Percentiles rank a stretch among this genome's conserved stretches.
Evolutionary conservation across 441 rosid species (phyloP).

Genomic region (Iberis amara): DNA sequence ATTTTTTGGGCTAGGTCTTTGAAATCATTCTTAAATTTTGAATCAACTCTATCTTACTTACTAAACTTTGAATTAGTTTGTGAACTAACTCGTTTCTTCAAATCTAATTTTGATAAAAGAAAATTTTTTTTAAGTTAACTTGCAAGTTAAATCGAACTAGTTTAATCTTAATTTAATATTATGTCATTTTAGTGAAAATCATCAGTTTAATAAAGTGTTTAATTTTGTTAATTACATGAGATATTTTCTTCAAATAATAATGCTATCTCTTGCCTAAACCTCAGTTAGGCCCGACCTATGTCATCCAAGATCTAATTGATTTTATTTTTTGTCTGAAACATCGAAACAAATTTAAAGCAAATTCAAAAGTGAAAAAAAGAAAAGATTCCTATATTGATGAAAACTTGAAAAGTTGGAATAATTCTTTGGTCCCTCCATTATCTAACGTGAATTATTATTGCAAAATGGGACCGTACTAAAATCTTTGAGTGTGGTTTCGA

Average conservation of each 20-base stretch:
- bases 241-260: constrained; percentile 15
- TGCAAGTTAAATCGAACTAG: too few species aligned
- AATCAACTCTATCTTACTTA: too few species aligned
- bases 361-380: constrained; percentile 18
- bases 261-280: constrained; percentile 14
- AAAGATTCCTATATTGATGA: constrained; percentile 30
- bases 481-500: constrained; percentile 23
- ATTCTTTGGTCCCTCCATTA: constrained; percentile 33
- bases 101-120: too few species aligned
- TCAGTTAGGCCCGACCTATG: constrained; percentile 29
- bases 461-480: constrained; percentile 31
- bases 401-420: constrained; percentile 30
- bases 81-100: too few species aligned
- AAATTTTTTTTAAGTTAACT: too few species aligned
- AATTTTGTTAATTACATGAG: constrained; percentile 3
- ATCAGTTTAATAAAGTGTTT: neutral
- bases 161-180: too few species aligned
- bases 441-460: constrained; percentile 32
- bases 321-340: constrained; percentile 24
- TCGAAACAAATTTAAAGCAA: constrained; percentile 30
- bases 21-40: too few species aligned
- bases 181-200: constrained; percentile 18
- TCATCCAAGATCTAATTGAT: constrained; percentile 4
- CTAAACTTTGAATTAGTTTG: too few species aligned
- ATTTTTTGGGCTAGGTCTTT: too few species aligned